A percentile compares a stretch with the other conserved stretches of the same genome.
Conservation (phyloP, 768 basidiomycete genomes). For the Amanita inopinata region DNA sequence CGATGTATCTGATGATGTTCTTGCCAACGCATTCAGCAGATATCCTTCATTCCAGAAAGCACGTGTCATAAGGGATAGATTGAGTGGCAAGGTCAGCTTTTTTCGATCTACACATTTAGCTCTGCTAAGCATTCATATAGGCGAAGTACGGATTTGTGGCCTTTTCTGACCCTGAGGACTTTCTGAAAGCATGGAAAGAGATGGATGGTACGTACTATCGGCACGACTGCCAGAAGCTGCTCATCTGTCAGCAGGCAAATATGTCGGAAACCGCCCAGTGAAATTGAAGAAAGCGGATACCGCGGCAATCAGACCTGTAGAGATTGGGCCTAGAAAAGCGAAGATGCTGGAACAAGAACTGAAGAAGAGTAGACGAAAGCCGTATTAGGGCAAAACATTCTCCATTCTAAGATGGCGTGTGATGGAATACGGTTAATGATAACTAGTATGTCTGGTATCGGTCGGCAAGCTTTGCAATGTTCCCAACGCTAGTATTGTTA, state of each 20-base stretch:
- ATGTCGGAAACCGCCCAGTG: slow-evolving; percentile 96
- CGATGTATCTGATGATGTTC: slow-evolving; percentile 93
- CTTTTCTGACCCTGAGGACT: slow-evolving; percentile 97
- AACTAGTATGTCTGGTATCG: slow-evolving; percentile 2
- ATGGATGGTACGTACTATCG: slow-evolving; percentile 74
- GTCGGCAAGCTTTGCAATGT: slow-evolving; percentile 1
- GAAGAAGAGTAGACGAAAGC: slow-evolving; percentile 85
- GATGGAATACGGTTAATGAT: slow-evolving; percentile 6
- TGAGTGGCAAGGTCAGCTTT: slow-evolving; percentile 76
- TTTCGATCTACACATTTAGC: not conserved
- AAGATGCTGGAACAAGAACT: slow-evolving; percentile 81
- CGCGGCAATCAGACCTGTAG: slow-evolving; percentile 78
- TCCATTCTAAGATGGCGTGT: slow-evolving; percentile 1
- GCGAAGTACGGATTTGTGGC: slow-evolving; percentile 97
- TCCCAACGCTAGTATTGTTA: not conserved
- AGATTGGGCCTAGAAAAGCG: slow-evolving; percentile 90
- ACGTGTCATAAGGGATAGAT: slow-evolving; percentile 86
- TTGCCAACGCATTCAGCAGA: slow-evolving; percentile 87
- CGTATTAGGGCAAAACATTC: slow-evolving; percentile 40
- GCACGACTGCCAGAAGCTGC: slow-evolving; percentile 6
- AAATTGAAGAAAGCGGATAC: slow-evolving; percentile 91
- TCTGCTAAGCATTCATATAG: slow-evolving; percentile 26
- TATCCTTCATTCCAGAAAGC: slow-evolving; percentile 93
- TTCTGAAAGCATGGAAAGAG: slow-evolving; percentile 97
- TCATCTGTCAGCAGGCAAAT: slow-evolving; percentile 54